Base-by-base conservation (phyloP, 164 flowering plant genomes). In the Platanus orientalis region DNA sequence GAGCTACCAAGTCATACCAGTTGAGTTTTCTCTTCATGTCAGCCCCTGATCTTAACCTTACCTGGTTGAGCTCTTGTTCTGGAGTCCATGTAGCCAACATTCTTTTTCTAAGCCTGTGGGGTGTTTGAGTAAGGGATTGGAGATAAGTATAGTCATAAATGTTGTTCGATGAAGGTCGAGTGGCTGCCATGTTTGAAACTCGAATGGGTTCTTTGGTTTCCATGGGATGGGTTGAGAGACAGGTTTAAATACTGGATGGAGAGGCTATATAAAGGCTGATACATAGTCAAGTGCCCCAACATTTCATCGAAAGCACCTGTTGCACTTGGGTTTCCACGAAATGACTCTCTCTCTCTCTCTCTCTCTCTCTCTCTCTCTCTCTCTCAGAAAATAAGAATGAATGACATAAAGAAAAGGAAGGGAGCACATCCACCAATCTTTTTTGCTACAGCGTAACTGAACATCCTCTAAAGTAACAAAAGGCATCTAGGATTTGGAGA, bases 11-110 rank as follows among this genome's bases (percentile, higher is more conserved):
- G 62, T 93, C 98, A 71, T 78, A 76, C 92, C 94, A 88, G 53
- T 58, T 64, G 48, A 93, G 94, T 69, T 79, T 87, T 69, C 92
- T 80, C 70, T 82, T 84, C 96, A 93, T 87, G 76, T 84, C 88
- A 36, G 94, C 83, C 49, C 96, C 97, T 36, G 98, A 90, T 75
- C 97, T 72, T 25, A 70, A 72, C 73, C 96, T 69, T 12, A 85
- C 78, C 72, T 76, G 80, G 69, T 78, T 87, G n/a, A 84, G 81
- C 71, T 90, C 96, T 69, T 90, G 79, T 61, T 76, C 87, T 34
- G 93, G 84, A 0, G 93, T 84, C 88, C 87, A 87, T 60, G 86
- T 84, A 6, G 93, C 89, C 44, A 84, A 69, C 79, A 81, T 69
- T 81, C 96, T 78, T 67, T 73, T 80, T 44, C 78, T 76, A 0